phyloP scores from a whole-genome alignment of 176 grass and related monocot genomes.

The Saccharum spontaneum region DNA sequence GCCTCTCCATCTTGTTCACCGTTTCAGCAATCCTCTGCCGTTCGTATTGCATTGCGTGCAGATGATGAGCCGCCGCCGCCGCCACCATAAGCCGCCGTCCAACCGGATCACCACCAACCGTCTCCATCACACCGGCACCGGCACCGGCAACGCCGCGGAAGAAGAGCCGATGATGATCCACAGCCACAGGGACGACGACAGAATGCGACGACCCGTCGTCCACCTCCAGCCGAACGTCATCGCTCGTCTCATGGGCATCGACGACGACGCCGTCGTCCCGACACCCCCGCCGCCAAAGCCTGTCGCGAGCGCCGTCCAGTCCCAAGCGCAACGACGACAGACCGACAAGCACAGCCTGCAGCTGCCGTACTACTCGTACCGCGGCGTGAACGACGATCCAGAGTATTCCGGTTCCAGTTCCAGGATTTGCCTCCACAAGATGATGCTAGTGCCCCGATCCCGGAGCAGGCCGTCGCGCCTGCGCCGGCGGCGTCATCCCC shows the following conservation, averaged over 20 bases:
- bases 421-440: conserved; percentile 1
- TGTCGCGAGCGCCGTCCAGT: not conserved
- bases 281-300: not conserved
- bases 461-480: not conserved
- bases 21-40: not conserved
- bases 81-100: not conserved
- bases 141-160: too few species aligned
- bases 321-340: not conserved
- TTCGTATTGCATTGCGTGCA: not conserved
- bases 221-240: conserved; percentile 54
- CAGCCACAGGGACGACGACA: conserved; percentile 6
- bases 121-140: not conserved
- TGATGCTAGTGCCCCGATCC: too few species aligned
- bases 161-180: not conserved
- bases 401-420: not conserved
- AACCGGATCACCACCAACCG: not conserved
- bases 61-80: not conserved
- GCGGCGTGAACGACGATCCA: not conserved
- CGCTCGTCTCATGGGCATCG: conserved; percentile 87
- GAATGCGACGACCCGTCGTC: not conserved
- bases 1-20: not conserved
- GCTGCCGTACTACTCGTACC: not conserved
- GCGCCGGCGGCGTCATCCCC: not conserved
- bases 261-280: conserved; percentile 6
- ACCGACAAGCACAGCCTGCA: conserved; percentile 22